A percentile compares a stretch with the other conserved stretches of the same genome.
Evolutionary conservation across 2,329 filamentous ascomycete genomes (phyloP).

Genomic region (Diaporthe capsici): DNA sequence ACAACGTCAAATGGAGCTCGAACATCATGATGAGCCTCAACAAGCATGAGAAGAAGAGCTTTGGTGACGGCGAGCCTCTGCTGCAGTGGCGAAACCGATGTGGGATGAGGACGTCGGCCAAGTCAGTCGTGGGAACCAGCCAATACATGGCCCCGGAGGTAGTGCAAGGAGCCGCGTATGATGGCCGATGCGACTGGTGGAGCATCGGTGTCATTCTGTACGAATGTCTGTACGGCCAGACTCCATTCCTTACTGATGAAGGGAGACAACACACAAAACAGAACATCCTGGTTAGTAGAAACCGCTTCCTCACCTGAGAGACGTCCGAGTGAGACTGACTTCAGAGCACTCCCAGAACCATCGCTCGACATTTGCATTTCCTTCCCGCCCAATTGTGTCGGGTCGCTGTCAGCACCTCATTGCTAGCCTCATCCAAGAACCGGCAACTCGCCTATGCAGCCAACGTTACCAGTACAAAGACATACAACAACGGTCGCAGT

Average conservation of each 20-base stretch:
- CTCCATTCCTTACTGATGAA: conserved; percentile 88
- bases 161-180: conserved; percentile 84
- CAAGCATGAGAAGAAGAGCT: conserved; percentile 54
- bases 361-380: conserved; percentile 78
- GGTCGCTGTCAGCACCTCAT: conserved; percentile 84
- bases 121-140: conserved; percentile 92
- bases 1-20: conserved; percentile 56
- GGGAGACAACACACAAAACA: conserved; percentile 85
- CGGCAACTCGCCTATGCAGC: conserved; percentile 82
- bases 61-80: conserved; percentile 62
- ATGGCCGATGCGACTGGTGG: conserved; percentile 97
- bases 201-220: conserved; percentile 95
- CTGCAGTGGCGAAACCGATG: conserved; percentile 79
- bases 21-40: conserved; percentile 56
- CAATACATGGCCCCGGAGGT: conserved; percentile 99
- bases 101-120: conserved; percentile 80
- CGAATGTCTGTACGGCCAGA: conserved; percentile 93
- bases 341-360: conserved; percentile 70
- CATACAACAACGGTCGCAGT: conserved; percentile 43
- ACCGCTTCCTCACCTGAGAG: not conserved
- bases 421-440: conserved; percentile 78
- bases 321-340: not conserved
- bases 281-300: conserved; percentile 79
- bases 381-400: conserved; percentile 75
- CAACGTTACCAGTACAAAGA: conserved; percentile 81